A percentile compares a stretch with the other conserved stretches of the same genome.
These are phyloP conservation scores for Chondrus crispus DNA, from an alignment of 23 red algal species.

Conservation along the genomic window DNA sequence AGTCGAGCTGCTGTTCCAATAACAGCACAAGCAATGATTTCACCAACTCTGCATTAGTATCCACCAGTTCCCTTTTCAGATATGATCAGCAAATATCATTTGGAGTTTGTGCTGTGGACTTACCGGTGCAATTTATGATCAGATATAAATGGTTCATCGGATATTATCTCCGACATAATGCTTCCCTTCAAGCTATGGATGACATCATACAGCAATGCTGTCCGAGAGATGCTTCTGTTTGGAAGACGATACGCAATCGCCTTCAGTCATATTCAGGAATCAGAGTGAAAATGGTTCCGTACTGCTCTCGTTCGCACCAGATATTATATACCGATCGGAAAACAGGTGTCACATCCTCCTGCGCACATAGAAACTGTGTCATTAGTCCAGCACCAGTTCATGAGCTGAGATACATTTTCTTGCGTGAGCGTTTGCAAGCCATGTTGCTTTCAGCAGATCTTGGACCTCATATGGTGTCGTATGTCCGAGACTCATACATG, in stretches of 20 bases:
- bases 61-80: too few relatives aligned
- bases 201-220: neutral
- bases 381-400: neutral
- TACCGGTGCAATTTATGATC: neutral
- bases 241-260: neutral
- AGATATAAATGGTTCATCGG: neutral
- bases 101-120: too few relatives aligned
- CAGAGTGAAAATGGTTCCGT: neutral
- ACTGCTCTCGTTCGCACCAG: neutral
- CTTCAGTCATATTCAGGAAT: neutral
- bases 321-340: neutral
- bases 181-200: neutral
- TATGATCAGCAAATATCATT: too few relatives aligned
- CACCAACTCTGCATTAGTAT: too few relatives aligned
- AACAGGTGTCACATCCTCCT: neutral
- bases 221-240: neutral
- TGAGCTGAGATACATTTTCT: neutral
- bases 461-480: neutral
- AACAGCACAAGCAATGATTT: too few relatives aligned
- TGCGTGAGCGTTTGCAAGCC: neutral
- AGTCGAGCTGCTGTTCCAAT: too few relatives aligned
- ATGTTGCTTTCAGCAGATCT: neutral
- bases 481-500: neutral
- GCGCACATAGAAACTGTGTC: neutral
- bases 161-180: neutral